Base-by-base conservation (phyloP, 192 early-diverging fungal genomes). In the Coemansia sp. region DNA sequence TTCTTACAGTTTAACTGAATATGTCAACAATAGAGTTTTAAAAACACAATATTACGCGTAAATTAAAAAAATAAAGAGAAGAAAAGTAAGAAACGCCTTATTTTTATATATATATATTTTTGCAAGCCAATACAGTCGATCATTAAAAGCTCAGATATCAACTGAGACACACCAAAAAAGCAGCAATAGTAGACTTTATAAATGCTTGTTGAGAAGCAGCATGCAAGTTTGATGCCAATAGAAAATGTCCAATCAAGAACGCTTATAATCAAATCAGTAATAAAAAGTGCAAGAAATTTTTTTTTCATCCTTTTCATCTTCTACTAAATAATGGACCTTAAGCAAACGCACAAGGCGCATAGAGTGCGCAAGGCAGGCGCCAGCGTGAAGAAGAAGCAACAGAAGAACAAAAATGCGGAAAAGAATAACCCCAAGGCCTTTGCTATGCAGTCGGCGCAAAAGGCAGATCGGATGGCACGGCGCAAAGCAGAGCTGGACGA, bases 401-500 rank as follows among this genome's bases (percentile, higher is more conserved):
- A 72, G 41, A 48, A 48, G 28, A 2, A 86, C 57, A 91, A 89
- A 63, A 90, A 92, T 68, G 70, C 65, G 5, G 70, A 64, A 31
- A 72, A 72, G 53, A 72, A 72, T 59, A 72, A 79, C 53, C 66
- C 58, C 19, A 66, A 87, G 88, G 89, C 89, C 14, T 92, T 90
- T 50, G 73, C 86, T 14, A 84, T 88, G 57, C 72, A 86, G 59
- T 87, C 86, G 46, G 83, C 76, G 30, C 74, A 78, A 53, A 85
- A 85, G 59, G 93, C 92, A 1, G 89, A 92, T 35, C 86, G 86
- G 50, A 82, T 81, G 49, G 86, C 85, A 36, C 83, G 91, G 53
- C 81, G 95, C 47, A 94, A 91, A 57, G 64, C 86, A 53, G 95
- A 97, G 68, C 64, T 84, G 54, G 83, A 87, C 44, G 88, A 99